Base-by-base conservation (phyloP, 2,329 filamentous ascomycete genomes). In the Xylariomycetidae sp. region DNA sequence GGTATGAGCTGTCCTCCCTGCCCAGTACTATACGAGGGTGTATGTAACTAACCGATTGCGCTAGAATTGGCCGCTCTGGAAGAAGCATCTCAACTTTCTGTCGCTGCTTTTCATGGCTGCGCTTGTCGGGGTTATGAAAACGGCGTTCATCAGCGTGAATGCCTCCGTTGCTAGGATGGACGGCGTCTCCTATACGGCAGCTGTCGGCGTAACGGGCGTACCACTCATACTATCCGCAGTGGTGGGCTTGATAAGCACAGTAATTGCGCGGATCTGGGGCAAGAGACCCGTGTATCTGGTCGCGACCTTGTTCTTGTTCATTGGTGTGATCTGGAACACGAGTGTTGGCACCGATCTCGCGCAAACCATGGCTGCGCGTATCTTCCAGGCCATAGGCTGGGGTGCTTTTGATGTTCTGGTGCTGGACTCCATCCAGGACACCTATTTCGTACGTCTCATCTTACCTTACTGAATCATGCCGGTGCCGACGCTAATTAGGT, bases 381-480 rank as follows among this genome's bases (percentile, higher is more conserved):
- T 74, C 13, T 60, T 78, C 20, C 72, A 77, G 46, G 73, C 72
- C 1, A 35, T 78, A 0, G 74, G 68, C n/a, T 76, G 74, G 69
- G 74, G 74, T 5, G 65, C 68, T 9, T 74, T 77, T 38, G 74
- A 79, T 43, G 67, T 64, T 5, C 52, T 78, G 24, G 58, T 74
- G 19, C 53, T 69, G 19, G 64, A 62, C 2, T 70, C 68, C 2
- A 69, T 79, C 30, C 64, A 72, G 29, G 74, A 79, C 43, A 70
- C 69, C 2, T 78, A 67, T 49, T 77, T 73, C 47, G 72, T 76
- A 50, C 13, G 39, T 13, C 12, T 20, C 16, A 24, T 26, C 31
- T 26, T 22, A 25, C 25, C 32, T 19, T 17, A 31, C 10, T n/a
- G n/a, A n/a, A 17, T 22, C 15, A 12, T 53, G 68, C 53, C 8